Evolutionary conservation across 768 basidiomycete species (phyloP).

Genomic region (Mycena kentingensis): DNA sequence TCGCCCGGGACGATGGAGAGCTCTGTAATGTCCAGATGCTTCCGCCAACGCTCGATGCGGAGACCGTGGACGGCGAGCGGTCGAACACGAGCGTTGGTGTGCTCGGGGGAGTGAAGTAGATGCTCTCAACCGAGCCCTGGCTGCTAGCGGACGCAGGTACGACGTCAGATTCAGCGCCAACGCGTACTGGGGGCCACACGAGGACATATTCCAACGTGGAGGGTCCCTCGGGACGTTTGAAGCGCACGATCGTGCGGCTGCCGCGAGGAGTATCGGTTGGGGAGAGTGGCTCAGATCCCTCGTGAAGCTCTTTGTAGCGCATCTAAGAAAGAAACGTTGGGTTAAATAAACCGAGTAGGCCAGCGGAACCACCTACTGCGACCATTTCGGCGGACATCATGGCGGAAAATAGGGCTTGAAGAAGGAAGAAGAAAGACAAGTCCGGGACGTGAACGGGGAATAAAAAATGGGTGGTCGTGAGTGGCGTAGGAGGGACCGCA

Average conservation of each 20-base stretch:
- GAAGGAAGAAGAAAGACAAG: too few species aligned
- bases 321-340: too few species aligned
- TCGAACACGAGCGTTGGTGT: background rate
- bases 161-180: background rate
- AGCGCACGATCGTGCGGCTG: background rate
- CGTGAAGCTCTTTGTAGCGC: too few species aligned
- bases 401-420: too few species aligned
- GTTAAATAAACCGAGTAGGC: too few species aligned
- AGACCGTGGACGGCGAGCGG: background rate
- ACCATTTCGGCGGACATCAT: too few species aligned
- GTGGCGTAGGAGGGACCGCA: too few species aligned
- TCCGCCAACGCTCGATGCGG: background rate
- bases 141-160: constrained; percentile 1
- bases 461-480: too few species aligned
- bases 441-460: too few species aligned
- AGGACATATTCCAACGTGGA: constrained; percentile 2
- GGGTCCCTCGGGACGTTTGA: background rate
- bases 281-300: too few species aligned
- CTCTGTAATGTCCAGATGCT: background rate
- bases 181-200: constrained; percentile 12
- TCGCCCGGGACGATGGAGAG: background rate
- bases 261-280: background rate
- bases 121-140: background rate
- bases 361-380: too few species aligned
- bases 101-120: constrained; percentile 12